Evolutionary conservation across 306 rosid species (phyloP), one percentile per base, ranked within the genome.

Genomic region (Quercus mongolica): DNA sequence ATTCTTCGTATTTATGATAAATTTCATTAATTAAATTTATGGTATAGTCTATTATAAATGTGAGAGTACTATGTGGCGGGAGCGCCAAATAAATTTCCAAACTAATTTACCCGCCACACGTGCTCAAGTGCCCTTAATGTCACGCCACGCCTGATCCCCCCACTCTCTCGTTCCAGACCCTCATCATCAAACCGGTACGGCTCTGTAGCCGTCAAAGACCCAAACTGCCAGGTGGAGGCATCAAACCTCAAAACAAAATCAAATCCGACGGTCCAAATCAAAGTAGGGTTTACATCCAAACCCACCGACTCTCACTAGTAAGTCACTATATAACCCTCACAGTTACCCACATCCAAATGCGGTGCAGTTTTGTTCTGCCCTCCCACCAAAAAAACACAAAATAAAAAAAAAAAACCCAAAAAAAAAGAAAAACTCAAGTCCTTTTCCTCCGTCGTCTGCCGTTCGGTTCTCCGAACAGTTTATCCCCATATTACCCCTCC

Each of bases 301-400:
- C n/a, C 64, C 44, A 5, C 23, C 33, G 41, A 57, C 3, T 8
- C 11, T 41, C 12, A 41, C 11, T 41, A 8, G 11, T 41, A 41
- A 46, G 15, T 30, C 28, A 38, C 21, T 88, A 86, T 87, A 87
- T 83, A 92, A 77, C 0, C 19, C 52, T 5, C 55, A 51, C 78
- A 18, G 84, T 87, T 44, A 30, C 86, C 8, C 23, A 13, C 4
- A 3, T 52, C 26, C 73, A 65, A 73, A 80, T 75, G 94, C 90
- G 92, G 97, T 88, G 94, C 90, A 83, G 92, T 81, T 49, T 61
- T 61, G 64, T 74, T 81, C 97, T 92, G 93, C 97, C 94, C 90
- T 86, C 93, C 83, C 58, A 68, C 61, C 28, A 63, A 12, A 77
- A 75, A 65, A 78, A 74, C 56, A 38, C 28, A 63, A 12, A 77